Evolutionary conservation across 2,329 filamentous ascomycete genomes (phyloP), one percentile per base, ranked within the genome.

Genomic region (Colletotrichum nymphaeae): DNA sequence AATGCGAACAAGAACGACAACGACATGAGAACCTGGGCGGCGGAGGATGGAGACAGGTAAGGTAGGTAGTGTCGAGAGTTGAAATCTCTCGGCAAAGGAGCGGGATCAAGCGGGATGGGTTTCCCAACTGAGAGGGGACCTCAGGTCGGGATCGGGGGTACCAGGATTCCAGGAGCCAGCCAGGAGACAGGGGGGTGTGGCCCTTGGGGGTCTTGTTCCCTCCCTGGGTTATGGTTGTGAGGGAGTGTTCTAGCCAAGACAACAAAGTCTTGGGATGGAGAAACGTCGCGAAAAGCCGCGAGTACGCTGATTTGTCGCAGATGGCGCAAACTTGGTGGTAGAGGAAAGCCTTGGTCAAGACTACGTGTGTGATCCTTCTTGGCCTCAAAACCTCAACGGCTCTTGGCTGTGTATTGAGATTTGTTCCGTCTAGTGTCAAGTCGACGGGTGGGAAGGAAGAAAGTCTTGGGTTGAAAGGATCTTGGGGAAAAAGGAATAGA

Each of bases 151-250:
- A 60, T 14, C 35, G 58, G 58, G 22, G 58, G 42, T 49, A 19
- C 42, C 19, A 26, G 58, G 16, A 37, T 14, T 42, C 37, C 37
- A 42, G 37, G 37, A 42, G 37, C 37, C 37, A 42, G 37, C 14
- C 37, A 26, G 35, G 16, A 37, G 12, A 2, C 37, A 46, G 57
- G 57, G 32, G 37, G 42, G 42, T 49, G 19, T n/a, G 42, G 42
- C 42, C 42, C 42, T 49, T 62, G 58, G 24, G 37, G 37, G 37
- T 42, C 9, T 30, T n/a, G 58, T 5, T 59, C 22, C 30, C 22
- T 49, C 42, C 37, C 37, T 62, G 58, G 58, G 24, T 49, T n/a
- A 30, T 63, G 59, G 59, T 52, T 32, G 59, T 63, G 42, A 63
- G 37, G 49, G 59, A 14, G 59, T 52, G 11, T 32, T 52, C 19